phyloP scores from a whole-genome alignment of 176 grass and related monocot genomes.

The bread wheat (Triticum aestivum) region IWGSC_CS_RefSeq_v2.1 NC_057813.1:171344197-171344696 shows the following conservation, averaged over 20 bases:
- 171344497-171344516: neutral
- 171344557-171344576: conserved; percentile 26
- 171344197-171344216: neutral
- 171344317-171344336: neutral
- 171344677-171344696: conserved; percentile 23
- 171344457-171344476: conserved; percentile 26
- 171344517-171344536: conserved; percentile 34
- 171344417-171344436: conserved; percentile 23
- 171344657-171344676: conserved; percentile 22
- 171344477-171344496: conserved; percentile 19
- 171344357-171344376: neutral
- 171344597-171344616: conserved; percentile 5
- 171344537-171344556: conserved; percentile 26
- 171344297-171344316: conserved; percentile 28
- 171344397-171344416: conserved; percentile 40
- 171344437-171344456: conserved; percentile 30
- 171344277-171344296: conserved; percentile 22
- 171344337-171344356: neutral
- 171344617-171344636: conserved; percentile 50
- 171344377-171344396: neutral
- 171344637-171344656: conserved; percentile 18
- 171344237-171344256: conserved; percentile 8
- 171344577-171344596: neutral
- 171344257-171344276: neutral
- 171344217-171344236: neutral